A percentile compares a stretch with the other conserved stretches of the same genome.
These are phyloP conservation scores for Avena sativa DNA, from an alignment of 176 grass and related monocot genomes.

Conservation along the genomic window DNA sequence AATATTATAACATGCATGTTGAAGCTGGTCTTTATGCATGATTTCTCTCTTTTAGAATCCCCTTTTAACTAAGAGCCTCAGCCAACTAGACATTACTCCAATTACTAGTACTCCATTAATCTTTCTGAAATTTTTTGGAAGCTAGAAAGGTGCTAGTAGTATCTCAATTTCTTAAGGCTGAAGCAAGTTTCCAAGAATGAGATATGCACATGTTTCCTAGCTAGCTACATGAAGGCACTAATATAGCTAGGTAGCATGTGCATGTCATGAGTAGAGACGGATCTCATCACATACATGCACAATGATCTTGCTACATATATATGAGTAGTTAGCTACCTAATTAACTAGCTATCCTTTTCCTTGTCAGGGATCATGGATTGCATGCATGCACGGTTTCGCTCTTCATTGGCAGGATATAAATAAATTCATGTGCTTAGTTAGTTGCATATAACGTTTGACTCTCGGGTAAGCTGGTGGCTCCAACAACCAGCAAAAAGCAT, in stretches of 20 bases:
- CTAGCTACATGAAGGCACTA: background rate
- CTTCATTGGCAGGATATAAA: background rate
- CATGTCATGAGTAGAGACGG: background rate
- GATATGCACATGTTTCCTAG: background rate
- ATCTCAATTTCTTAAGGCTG: constrained; percentile 23
- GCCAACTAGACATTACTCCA: background rate
- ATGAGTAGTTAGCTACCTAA: background rate
- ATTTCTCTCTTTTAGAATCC: background rate
- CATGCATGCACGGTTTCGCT: background rate
- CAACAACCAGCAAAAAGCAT: constrained; percentile 30
- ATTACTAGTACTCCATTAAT: background rate
- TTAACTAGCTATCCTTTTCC: background rate
- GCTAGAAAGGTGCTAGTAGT: constrained; percentile 26
- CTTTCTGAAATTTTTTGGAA: background rate
- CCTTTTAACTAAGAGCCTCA: background rate
- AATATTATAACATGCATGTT: background rate
- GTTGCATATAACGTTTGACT: constrained; percentile 37
- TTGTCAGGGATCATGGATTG: too few relatives aligned
- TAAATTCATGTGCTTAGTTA: too few relatives aligned
- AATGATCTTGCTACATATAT: background rate
- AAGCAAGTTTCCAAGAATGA: background rate
- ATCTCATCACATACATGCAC: constrained; percentile 26
- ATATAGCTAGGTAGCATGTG: constrained; percentile 15
- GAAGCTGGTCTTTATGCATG: constrained; percentile 21
- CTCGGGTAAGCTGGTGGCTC: constrained; percentile 7